These are phyloP conservation scores for Xylaria sp. DNA, from an alignment of 495 filamentous ascomycete genomes.

Conservation along the genomic window DNA sequence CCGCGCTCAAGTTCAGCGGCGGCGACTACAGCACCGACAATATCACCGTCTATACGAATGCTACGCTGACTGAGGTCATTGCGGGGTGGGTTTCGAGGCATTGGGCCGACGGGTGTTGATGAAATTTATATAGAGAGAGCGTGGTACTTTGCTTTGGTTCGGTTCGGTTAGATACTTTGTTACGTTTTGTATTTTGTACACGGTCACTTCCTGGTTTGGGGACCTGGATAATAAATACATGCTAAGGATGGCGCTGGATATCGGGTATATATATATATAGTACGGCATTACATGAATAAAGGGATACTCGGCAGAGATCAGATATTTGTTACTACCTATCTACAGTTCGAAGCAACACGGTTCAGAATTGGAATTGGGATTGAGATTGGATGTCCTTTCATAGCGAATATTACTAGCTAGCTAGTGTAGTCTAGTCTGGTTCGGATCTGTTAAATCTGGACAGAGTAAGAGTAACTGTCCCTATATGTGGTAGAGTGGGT, in stretches of 20 bases:
- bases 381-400: neutral
- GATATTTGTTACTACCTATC: too few relatives aligned
- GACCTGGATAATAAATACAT: neutral
- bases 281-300: neutral
- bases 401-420: neutral
- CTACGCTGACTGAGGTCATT: conserved; percentile 77
- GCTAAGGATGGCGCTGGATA: conserved; percentile 3
- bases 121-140: neutral
- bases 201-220: neutral
- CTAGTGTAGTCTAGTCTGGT: neutral
- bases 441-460: neutral
- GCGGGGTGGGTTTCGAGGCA: conserved; percentile 78
- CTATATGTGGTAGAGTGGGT: neutral
- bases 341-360: neutral
- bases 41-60: conserved; percentile 70
- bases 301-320: neutral
- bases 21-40: conserved; percentile 64
- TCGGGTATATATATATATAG: neutral
- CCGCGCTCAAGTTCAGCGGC: conserved; percentile 73
- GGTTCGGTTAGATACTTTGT: neutral
- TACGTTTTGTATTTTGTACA: neutral
- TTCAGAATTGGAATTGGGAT: too few relatives aligned
- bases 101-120: conserved; percentile 67
- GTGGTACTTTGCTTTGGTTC: neutral
- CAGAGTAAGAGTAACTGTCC: neutral